Percentiles rank a stretch among this genome's conserved stretches.
phyloP scores from a whole-genome alignment of 1,139 yeast species.

The Yamadazyma songkhlaensis region DNA sequence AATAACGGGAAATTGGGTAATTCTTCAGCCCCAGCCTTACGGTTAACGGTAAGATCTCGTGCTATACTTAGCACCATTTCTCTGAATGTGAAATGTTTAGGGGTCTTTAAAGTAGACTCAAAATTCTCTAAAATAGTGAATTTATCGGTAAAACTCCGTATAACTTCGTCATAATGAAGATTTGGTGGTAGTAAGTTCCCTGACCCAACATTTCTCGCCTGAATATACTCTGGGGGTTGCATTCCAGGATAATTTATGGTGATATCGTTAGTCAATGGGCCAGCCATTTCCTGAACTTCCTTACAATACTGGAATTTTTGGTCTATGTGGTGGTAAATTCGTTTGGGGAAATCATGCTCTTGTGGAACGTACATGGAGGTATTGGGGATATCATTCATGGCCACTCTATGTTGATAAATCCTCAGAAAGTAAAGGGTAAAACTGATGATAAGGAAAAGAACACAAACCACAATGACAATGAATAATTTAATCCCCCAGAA shows the following conservation, averaged over 20 bases:
- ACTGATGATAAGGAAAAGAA: constrained; percentile 51
- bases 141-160: constrained; percentile 54
- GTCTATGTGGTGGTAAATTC: constrained; percentile 35
- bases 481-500: constrained; percentile 66
- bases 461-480: constrained; percentile 73
- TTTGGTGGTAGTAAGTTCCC: constrained; percentile 51
- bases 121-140: constrained; percentile 41
- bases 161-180: constrained; percentile 62
- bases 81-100: constrained; percentile 46
- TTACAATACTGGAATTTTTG: constrained; percentile 44
- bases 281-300: constrained; percentile 46
- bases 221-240: constrained; percentile 44
- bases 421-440: constrained; percentile 50
- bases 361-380: constrained; percentile 64
- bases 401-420: constrained; percentile 54
- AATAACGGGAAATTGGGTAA: constrained; percentile 28
- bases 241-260: constrained; percentile 64
- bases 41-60: constrained; percentile 13
- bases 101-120: constrained; percentile 35
- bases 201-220: constrained; percentile 24
- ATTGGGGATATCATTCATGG: constrained; percentile 74
- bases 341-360: constrained; percentile 58
- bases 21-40: constrained; percentile 5
- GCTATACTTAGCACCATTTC: constrained; percentile 32
- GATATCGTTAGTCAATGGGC: constrained; percentile 42